Evolutionary conservation across 129 eudicot genomes (phyloP).

Genomic region (Artemisia argyi): DNA sequence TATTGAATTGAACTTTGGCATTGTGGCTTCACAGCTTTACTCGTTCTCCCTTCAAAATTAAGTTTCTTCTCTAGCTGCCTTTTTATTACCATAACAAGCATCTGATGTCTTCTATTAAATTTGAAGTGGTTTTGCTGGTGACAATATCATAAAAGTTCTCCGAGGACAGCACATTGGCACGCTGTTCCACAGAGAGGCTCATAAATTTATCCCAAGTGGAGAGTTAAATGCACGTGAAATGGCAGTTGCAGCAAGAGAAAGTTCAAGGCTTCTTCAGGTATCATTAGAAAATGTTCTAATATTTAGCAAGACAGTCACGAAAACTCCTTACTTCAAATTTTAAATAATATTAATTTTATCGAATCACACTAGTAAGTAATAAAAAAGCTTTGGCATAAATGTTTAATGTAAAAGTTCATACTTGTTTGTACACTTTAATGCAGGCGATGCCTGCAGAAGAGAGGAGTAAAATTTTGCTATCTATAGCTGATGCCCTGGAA

Average conservation of each 20-base stretch:
- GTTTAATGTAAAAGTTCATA: not conserved
- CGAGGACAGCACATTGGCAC: slow-evolving; percentile 76
- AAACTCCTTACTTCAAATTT: not conserved
- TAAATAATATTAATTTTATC: too few relatives aligned
- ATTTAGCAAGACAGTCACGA: not conserved
- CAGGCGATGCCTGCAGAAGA: slow-evolving; percentile 88
- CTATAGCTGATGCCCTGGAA: slow-evolving; percentile 87
- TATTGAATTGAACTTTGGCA: too few relatives aligned
- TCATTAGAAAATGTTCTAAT: slow-evolving; percentile 9
- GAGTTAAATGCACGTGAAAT: slow-evolving; percentile 74
- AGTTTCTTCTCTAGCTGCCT: not conserved
- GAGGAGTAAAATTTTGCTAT: slow-evolving; percentile 69
- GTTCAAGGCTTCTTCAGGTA: slow-evolving; percentile 93
- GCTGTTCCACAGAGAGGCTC: slow-evolving; percentile 83
- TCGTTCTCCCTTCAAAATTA: not conserved
- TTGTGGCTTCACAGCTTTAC: too few relatives aligned
- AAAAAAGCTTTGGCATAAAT: not conserved
- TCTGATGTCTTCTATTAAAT: slow-evolving; percentile 19
- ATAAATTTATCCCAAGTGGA: slow-evolving; percentile 53
- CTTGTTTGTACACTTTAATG: slow-evolving; percentile 8
- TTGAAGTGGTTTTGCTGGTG: slow-evolving; percentile 78
- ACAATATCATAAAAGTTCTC: slow-evolving; percentile 69
- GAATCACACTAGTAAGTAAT: not conserved
- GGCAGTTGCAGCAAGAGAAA: slow-evolving; percentile 94
- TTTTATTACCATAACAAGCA: not conserved